These are phyloP conservation scores for Aegle marmelos DNA, from an alignment of 345 rosid species.

Conservation along the genomic window DNA sequence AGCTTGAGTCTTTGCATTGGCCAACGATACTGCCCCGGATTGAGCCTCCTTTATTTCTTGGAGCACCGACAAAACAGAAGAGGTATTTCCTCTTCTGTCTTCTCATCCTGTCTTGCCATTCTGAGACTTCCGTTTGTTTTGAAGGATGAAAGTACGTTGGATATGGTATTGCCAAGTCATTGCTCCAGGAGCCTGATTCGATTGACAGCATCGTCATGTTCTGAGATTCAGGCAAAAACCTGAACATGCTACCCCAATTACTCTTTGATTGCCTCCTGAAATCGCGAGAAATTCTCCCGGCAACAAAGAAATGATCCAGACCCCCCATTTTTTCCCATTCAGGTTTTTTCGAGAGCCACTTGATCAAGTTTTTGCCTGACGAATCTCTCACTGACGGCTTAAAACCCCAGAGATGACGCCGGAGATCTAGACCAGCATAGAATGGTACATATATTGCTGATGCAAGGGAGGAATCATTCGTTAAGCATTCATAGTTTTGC, in stretches of 20 bases:
- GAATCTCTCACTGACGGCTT: constrained; percentile 32
- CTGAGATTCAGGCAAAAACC: constrained; percentile 24
- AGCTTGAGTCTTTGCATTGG: constrained; percentile 20
- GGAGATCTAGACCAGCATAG: constrained; percentile 41
- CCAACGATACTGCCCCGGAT: constrained; percentile 5
- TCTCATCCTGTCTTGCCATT: constrained; percentile 38
- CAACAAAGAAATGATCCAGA: constrained; percentile 43
- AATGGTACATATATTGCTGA: constrained; percentile 46
- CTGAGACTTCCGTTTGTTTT: constrained; percentile 19
- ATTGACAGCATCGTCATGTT: constrained; percentile 45
- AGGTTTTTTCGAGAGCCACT: constrained; percentile 33
- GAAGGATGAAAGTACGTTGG: constrained; percentile 51
- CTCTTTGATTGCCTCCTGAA: constrained; percentile 23
- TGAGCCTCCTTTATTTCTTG: constrained; percentile 12
- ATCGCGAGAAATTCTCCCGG: constrained; percentile 42
- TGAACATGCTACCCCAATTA: constrained; percentile 48
- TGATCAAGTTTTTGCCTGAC: constrained; percentile 24
- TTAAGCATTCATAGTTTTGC: constrained; percentile 39
- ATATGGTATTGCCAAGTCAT: constrained; percentile 41
- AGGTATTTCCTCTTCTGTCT: constrained; percentile 23
- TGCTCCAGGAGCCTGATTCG: constrained; percentile 27
- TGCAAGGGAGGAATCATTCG: constrained; percentile 38
- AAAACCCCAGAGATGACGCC: constrained; percentile 44
- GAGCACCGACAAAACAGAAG: constrained; percentile 41
- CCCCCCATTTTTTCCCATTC: constrained; percentile 43